Conservation (phyloP, 139 green algal genomes). For the Picochlorum sp. region DNA sequence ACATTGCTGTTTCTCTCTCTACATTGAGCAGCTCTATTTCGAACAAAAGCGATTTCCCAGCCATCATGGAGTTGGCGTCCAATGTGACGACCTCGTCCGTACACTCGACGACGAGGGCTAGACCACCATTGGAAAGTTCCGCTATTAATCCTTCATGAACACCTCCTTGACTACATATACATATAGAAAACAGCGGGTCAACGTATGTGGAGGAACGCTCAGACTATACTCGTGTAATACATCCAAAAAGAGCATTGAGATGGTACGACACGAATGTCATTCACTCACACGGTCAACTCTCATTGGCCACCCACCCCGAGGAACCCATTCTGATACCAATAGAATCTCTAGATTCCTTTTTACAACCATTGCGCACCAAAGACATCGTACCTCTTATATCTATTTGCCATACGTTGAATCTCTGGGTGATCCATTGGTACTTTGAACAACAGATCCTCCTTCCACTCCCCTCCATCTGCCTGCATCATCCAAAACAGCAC, state of each 20-base stretch:
- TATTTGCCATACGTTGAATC: conserved; percentile 60
- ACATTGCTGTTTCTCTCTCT: neutral
- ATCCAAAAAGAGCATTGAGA: conserved; percentile 8
- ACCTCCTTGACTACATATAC: conserved; percentile 39
- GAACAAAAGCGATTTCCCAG: conserved; percentile 63
- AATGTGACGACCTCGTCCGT: conserved; percentile 46
- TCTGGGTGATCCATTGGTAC: conserved; percentile 71
- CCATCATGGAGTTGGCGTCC: conserved; percentile 80
- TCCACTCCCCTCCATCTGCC: conserved; percentile 66
- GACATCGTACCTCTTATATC: conserved; percentile 60
- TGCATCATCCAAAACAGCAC: conserved; percentile 13
- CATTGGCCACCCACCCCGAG: too few relatives aligned
- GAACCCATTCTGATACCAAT: neutral
- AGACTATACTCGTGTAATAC: neutral
- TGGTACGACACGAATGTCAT: neutral
- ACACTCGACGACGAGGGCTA: conserved; percentile 55
- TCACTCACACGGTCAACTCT: conserved; percentile 25
- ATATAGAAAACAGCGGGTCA: conserved; percentile 32
- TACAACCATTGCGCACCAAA: neutral
- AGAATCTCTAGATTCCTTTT: neutral
- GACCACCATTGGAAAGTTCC: conserved; percentile 65
- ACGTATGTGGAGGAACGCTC: neutral
- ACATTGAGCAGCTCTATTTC: conserved; percentile 58
- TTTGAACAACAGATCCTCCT: conserved; percentile 67
- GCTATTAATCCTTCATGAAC: conserved; percentile 55